phyloP scores from a whole-genome alignment of 805 yeast genomes.

The Nematodospora valgi region DNA sequence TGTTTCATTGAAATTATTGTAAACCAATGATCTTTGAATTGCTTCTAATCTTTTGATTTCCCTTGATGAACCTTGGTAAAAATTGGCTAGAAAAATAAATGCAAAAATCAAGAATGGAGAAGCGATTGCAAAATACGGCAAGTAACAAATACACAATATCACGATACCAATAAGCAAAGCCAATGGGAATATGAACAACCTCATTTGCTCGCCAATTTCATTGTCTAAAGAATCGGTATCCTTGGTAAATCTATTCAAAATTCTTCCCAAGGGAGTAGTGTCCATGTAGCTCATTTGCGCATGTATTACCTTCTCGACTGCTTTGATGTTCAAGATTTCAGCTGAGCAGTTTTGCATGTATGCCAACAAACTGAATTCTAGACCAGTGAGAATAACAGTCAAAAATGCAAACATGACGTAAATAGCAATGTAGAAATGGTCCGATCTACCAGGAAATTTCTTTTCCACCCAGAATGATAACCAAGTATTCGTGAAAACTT shows the following conservation, averaged over 20 bases:
- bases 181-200: conserved; percentile 38
- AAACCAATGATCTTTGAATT: conserved; percentile 45
- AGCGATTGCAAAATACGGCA: conserved; percentile 55
- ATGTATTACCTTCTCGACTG: conserved; percentile 36
- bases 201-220: conserved; percentile 41
- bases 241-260: conserved; percentile 42
- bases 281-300: conserved; percentile 44
- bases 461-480: conserved; percentile 41
- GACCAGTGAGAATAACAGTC: conserved; percentile 36
- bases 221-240: conserved; percentile 46
- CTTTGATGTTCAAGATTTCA: conserved; percentile 31
- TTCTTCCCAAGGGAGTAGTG: conserved; percentile 42
- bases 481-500: conserved; percentile 44
- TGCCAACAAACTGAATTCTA: conserved; percentile 40
- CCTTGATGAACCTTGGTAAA: conserved; percentile 46
- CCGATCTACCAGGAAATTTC: conserved; percentile 24
- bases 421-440: conserved; percentile 30
- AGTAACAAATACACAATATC: conserved; percentile 45
- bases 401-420: conserved; percentile 35
- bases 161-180: conserved; percentile 38
- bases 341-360: conserved; percentile 40
- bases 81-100: conserved; percentile 36
- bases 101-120: conserved; percentile 47
- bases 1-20: conserved; percentile 47
- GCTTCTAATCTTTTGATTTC: conserved; percentile 50